Evolutionary conservation across 2,329 filamentous ascomycete genomes (phyloP), one percentile per base, ranked within the genome.

Genomic region (Bipolaris oryzae): DNA sequence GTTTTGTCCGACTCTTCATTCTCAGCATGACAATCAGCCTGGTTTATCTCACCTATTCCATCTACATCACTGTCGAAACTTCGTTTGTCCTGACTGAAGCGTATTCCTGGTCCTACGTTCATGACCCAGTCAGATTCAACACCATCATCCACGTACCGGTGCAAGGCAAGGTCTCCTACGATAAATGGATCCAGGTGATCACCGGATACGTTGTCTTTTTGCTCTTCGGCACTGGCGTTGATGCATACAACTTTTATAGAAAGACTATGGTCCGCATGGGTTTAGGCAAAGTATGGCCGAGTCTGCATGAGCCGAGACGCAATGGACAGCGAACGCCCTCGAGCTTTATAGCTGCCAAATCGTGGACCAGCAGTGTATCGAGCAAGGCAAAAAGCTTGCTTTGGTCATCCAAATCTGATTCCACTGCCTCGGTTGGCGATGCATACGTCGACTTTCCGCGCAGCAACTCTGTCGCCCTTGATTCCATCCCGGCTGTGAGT

Each of bases 181-280:
- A 88, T 66, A 80, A 82, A 28, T 90, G 85, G 84, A 78, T 84
- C 18, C 80, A 83, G 44, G 75, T 88, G 9, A 79, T 68, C 0
- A 77, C 81, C 3, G 84, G 83, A 0, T 80, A 84, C 56, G 55
- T 86, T 23, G 74, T 85, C 11, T 89, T 89, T 67, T 50, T 83
- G n/a, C 84, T 87, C 65, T 89, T 89, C 62, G 87, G 88, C 7
- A 81, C 86, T 15, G 87, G 87, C 28, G 78, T 77, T 23, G 87
- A 90, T 65, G 87, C 87, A 0, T 55, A 68, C 42, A 71, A 67
- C 11, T 63, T 66, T 1, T 75, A 75, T 58, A 71, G 66, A 51
- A 62, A 57, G 2, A 62, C 70, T 38, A 46, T 73, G 1, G 59
- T 70, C 7, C 41, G 47, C 1, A 11, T 74, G 0, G 73, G 72